Percentiles rank a stretch among this genome's conserved stretches.
phyloP scores from a whole-genome alignment of 2,329 filamentous ascomycete species.

The Ophiosphaerella korrae region DNA sequence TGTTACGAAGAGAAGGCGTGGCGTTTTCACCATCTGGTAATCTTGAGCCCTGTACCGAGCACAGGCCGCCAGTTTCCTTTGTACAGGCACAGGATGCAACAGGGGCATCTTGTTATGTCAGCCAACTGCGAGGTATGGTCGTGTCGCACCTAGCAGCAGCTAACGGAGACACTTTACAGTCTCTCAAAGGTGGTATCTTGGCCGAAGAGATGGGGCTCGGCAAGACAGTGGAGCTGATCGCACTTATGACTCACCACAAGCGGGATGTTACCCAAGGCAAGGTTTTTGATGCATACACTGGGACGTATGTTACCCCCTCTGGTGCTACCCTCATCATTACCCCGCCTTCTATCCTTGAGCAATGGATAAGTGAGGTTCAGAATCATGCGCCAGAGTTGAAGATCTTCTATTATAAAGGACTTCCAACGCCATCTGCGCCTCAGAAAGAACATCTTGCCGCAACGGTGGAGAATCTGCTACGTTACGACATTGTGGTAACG shows the following conservation, averaged over 20 bases:
- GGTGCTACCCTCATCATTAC: conserved; percentile 67
- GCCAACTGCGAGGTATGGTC: conserved; percentile 66
- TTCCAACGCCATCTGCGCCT: conserved; percentile 39
- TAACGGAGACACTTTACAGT: conserved; percentile 44
- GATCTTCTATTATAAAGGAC: conserved; percentile 62
- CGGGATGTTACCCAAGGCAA: conserved; percentile 37
- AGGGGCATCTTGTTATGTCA: conserved; percentile 60
- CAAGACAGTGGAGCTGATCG: conserved; percentile 77
- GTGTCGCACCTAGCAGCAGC: conserved; percentile 58
- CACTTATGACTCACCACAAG: conserved; percentile 69
- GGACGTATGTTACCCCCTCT: conserved; percentile 55
- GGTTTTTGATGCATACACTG: conserved; percentile 49
- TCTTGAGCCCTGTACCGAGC: conserved; percentile 14
- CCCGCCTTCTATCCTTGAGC: conserved; percentile 64
- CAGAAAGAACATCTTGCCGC: conserved; percentile 44
- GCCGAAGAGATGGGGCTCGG: conserved; percentile 85
- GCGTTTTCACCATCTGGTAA: conserved; percentile 45
- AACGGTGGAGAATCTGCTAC: conserved; percentile 53
- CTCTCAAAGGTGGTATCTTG: conserved; percentile 65
- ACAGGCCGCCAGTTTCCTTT: conserved; percentile 53
- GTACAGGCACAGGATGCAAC: conserved; percentile 51
- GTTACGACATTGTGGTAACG: conserved; percentile 65
- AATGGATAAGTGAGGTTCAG: conserved; percentile 66
- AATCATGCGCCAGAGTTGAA: conserved; percentile 62
- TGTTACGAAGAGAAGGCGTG: conserved; percentile 69